Evolutionary conservation across 164 flowering plant species (phyloP).

Genomic region (Chloranthus sessilifolius): DNA sequence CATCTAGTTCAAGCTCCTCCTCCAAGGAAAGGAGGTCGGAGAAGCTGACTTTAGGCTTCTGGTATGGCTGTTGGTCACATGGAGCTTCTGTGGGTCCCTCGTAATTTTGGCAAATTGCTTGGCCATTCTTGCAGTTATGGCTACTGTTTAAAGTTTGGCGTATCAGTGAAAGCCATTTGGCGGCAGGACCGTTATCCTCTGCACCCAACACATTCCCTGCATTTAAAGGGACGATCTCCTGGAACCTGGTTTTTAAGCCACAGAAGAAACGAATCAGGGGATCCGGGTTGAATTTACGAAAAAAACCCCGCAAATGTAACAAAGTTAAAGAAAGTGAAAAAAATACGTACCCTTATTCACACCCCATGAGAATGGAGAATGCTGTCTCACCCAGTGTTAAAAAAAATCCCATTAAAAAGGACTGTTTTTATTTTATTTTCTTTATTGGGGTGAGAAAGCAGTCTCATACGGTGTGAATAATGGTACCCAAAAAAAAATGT

Average conservation of each 20-base stretch:
- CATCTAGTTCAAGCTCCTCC: slow-evolving; percentile 32
- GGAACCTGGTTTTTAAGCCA: slow-evolving; percentile 47
- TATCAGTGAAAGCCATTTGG: slow-evolving; percentile 75
- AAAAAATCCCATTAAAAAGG: too few species aligned
- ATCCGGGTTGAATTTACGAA: too few species aligned
- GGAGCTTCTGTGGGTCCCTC: slow-evolving; percentile 9
- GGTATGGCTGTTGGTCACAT: slow-evolving; percentile 10
- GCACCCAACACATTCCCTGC: slow-evolving; percentile 89
- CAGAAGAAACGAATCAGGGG: background rate
- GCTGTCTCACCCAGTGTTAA: too few species aligned
- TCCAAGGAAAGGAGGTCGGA: slow-evolving; percentile 50
- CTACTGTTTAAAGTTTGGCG: slow-evolving; percentile 43
- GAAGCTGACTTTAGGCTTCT: slow-evolving; percentile 47
- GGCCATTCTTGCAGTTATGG: slow-evolving; percentile 8
- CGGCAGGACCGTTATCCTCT: slow-evolving; percentile 65
- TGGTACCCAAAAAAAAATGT: too few species aligned
- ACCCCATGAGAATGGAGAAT: too few species aligned
- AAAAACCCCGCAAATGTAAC: too few species aligned
- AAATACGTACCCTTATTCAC: too few species aligned
- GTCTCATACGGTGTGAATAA: too few species aligned
- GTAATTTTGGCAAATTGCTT: slow-evolving; percentile 16
- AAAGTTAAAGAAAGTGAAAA: too few species aligned
- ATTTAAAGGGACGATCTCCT: slow-evolving; percentile 87
- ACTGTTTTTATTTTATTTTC: too few species aligned
- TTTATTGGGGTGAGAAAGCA: too few species aligned